phyloP scores from a whole-genome alignment of 2,329 filamentous ascomycete genomes.

The Ophiobolus disseminans region DNA sequence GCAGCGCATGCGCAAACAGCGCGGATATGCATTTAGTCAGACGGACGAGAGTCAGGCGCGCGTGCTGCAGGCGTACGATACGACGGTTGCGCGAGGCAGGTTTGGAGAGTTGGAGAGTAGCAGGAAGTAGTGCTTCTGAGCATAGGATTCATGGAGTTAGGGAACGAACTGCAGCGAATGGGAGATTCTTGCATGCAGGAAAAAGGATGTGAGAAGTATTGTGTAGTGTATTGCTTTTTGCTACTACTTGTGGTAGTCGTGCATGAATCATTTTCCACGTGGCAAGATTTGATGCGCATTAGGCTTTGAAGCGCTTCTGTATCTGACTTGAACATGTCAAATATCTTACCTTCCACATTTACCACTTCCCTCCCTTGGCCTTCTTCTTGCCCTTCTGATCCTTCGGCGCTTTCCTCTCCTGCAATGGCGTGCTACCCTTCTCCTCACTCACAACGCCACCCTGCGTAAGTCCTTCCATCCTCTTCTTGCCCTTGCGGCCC shows the following conservation, averaged over 20 bases:
- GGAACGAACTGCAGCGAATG: background rate
- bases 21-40: constrained; percentile 97
- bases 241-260: too few relatives aligned
- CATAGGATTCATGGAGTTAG: background rate
- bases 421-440: constrained; percentile 40
- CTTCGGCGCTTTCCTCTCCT: constrained; percentile 41
- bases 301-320: background rate
- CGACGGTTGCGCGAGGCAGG: constrained; percentile 85
- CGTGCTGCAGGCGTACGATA: constrained; percentile 97
- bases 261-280: background rate
- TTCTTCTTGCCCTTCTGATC: constrained; percentile 48
- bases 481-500: constrained; percentile 90
- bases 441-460: constrained; percentile 82
- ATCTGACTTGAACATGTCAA: background rate
- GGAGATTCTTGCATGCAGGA: background rate
- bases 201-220: background rate
- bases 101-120: constrained; percentile 93
- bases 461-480: constrained; percentile 74
- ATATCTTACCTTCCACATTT: constrained; percentile 29
- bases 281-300: background rate
- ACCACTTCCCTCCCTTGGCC: constrained; percentile 44
- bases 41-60: constrained; percentile 95
- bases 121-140: constrained; percentile 26
- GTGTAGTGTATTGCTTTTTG: too few relatives aligned
- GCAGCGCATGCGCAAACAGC: constrained; percentile 98